Percentiles rank a stretch among this genome's conserved stretches.
Evolutionary conservation across 805 yeast species (phyloP).

Genomic region (Metschnikowia lachancei): DNA sequence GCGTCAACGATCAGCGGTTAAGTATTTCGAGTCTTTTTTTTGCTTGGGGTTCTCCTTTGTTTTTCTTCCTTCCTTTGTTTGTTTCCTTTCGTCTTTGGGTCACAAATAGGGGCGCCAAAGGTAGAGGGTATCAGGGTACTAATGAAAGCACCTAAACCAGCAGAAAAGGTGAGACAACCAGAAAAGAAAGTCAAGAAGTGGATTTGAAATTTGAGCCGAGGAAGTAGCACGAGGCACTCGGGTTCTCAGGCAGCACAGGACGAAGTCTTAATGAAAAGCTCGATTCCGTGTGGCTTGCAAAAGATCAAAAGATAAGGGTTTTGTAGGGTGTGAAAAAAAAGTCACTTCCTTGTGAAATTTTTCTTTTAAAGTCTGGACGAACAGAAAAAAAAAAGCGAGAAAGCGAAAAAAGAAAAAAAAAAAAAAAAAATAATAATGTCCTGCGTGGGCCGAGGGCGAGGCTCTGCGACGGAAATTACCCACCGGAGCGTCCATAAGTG

Average conservation of each 20-base stretch:
- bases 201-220: conserved; percentile 9
- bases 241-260: conserved; percentile 15
- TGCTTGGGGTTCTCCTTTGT: background rate
- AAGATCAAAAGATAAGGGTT: conserved; percentile 3
- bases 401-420: background rate
- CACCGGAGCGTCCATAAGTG: too few relatives aligned
- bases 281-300: conserved; percentile 21
- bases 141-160: conserved; percentile 12
- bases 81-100: too few relatives aligned
- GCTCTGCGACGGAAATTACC: background rate
- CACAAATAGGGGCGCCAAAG: too few relatives aligned
- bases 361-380: conserved; percentile 5
- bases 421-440: background rate
- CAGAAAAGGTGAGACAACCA: background rate
- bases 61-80: background rate
- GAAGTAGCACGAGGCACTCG: conserved; percentile 8
- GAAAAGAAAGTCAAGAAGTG: conserved; percentile 2
- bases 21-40: background rate
- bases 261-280: conserved; percentile 44
- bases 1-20: too few relatives aligned
- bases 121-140: conserved; percentile 4
- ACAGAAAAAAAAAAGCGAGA: background rate
- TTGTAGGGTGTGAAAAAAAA: conserved; percentile 1
- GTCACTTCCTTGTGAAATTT: conserved; percentile 4
- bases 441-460: background rate